Evolutionary conservation across 345 rosid species (phyloP).

Genomic region (Syzygium aromaticum): DNA sequence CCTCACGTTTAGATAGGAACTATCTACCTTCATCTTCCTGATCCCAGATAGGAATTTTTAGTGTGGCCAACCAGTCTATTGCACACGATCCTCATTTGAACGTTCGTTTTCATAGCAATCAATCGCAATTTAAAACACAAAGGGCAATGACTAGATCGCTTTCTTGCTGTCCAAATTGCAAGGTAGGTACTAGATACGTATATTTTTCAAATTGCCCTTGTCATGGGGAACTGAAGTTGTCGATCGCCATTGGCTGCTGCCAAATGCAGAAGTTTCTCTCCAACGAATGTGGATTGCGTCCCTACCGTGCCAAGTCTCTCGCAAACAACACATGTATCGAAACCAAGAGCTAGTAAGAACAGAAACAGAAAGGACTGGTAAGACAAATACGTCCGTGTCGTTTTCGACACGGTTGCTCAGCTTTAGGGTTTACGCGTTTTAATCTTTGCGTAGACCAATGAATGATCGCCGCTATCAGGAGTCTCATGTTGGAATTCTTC

Average conservation of each 20-base stretch:
- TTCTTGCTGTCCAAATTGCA: not conserved
- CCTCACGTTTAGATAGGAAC: not conserved
- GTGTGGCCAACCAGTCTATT: not conserved
- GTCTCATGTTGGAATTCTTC: not conserved
- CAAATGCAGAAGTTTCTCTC: not conserved
- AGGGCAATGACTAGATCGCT: not conserved
- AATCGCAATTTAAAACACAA: not conserved
- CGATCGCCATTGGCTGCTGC: not conserved
- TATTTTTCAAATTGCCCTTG: not conserved
- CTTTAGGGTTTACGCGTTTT: not conserved
- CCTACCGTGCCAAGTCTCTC: not conserved
- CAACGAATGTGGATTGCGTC: not conserved
- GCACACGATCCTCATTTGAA: not conserved
- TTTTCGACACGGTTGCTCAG: not conserved
- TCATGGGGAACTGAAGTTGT: not conserved
- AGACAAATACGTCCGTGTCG: not conserved
- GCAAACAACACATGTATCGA: not conserved
- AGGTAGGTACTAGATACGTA: not conserved
- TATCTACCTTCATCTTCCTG: not conserved
- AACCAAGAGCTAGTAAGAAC: not conserved
- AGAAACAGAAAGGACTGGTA: not conserved
- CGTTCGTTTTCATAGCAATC: not conserved
- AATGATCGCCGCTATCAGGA: not conserved
- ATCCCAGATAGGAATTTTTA: not conserved
- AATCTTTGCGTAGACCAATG: not conserved